Evolutionary conservation across 257 asterid species (phyloP).

Genomic region (Verbascum thapsus): DNA sequence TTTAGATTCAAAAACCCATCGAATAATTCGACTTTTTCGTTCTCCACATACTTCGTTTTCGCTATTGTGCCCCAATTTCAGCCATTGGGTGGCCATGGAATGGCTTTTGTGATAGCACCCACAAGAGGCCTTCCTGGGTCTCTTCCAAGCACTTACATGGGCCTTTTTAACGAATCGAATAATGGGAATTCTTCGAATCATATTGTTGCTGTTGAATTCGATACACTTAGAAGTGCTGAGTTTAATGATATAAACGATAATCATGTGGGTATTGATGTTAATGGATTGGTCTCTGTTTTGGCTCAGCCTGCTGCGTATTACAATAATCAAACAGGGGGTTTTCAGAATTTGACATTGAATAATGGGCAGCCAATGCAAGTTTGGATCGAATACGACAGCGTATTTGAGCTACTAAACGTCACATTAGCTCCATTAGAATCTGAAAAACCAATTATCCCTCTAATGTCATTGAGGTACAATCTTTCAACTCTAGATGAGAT

Average conservation of each 20-base stretch:
- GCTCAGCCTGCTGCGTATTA: slow-evolving; percentile 45
- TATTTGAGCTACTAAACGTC: slow-evolving; percentile 31
- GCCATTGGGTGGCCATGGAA: slow-evolving; percentile 53
- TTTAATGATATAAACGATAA: slow-evolving; percentile 50
- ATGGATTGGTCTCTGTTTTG: slow-evolving; percentile 34
- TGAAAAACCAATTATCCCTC: slow-evolving; percentile 49
- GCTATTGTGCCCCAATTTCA: slow-evolving; percentile 52
- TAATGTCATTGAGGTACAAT: slow-evolving; percentile 35
- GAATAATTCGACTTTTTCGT: slow-evolving; percentile 40
- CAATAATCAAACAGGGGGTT: slow-evolving; percentile 22
- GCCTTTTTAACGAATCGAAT: slow-evolving; percentile 53
- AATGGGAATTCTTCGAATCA: slow-evolving; percentile 52
- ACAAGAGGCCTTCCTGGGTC: slow-evolving; percentile 40
- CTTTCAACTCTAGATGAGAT: slow-evolving; percentile 43
- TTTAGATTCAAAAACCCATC: slow-evolving; percentile 47
- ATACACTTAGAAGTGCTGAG: slow-evolving; percentile 46
- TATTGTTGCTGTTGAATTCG: slow-evolving; percentile 62
- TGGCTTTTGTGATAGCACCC: slow-evolving; percentile 63
- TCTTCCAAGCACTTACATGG: slow-evolving; percentile 47
- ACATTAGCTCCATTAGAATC: slow-evolving; percentile 45
- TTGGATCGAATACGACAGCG: slow-evolving; percentile 60
- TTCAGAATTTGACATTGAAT: slow-evolving; percentile 44
- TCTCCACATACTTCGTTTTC: slow-evolving; percentile 57
- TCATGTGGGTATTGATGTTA: slow-evolving; percentile 64
- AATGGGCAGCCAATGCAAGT: slow-evolving; percentile 49